phyloP scores from a whole-genome alignment of 768 basidiomycete genomes.

The Amylocystis lapponica region DNA sequence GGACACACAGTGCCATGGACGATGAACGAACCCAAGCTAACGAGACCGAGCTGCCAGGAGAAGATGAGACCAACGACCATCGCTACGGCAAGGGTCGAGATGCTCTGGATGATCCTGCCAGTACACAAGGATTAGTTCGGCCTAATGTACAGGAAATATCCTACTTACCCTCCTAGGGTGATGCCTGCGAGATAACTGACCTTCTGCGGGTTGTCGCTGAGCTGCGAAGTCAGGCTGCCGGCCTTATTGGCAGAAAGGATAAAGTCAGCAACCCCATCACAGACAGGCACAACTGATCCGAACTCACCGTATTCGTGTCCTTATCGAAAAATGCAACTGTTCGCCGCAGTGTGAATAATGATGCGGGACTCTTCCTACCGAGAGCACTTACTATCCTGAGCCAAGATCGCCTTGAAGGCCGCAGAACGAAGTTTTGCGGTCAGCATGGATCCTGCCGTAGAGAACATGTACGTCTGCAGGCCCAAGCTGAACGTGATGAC shows the following conservation, averaged over 20 bases:
- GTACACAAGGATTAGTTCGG: neutral
- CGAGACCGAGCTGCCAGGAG: constrained; percentile 74
- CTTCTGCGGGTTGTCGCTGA: constrained; percentile 88
- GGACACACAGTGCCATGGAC: neutral
- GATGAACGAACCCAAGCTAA: constrained; percentile 60
- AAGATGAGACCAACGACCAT: constrained; percentile 72
- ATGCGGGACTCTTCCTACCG: neutral
- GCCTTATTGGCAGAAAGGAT: constrained; percentile 38
- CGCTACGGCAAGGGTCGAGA: constrained; percentile 66
- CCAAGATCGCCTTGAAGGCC: constrained; percentile 73
- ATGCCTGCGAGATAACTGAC: constrained; percentile 82
- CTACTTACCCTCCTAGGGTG: constrained; percentile 70
- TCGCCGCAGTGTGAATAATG: constrained; percentile 1
- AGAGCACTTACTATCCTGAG: constrained; percentile 70
- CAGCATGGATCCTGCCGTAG: constrained; percentile 60
- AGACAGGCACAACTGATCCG: too few relatives aligned
- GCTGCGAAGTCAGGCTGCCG: constrained; percentile 69
- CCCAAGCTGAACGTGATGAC: constrained; percentile 54
- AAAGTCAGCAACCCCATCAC: too few relatives aligned
- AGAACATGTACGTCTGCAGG: constrained; percentile 68
- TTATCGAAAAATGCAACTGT: constrained; percentile 84
- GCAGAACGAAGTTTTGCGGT: constrained; percentile 65
- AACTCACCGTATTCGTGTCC: constrained; percentile 68
- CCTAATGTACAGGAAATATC: neutral
- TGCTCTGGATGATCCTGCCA: constrained; percentile 67